Percentiles rank a stretch among this genome's conserved stretches.
Conservation (phyloP, 805 yeast species). For the Sungouiella blattae region DNA sequence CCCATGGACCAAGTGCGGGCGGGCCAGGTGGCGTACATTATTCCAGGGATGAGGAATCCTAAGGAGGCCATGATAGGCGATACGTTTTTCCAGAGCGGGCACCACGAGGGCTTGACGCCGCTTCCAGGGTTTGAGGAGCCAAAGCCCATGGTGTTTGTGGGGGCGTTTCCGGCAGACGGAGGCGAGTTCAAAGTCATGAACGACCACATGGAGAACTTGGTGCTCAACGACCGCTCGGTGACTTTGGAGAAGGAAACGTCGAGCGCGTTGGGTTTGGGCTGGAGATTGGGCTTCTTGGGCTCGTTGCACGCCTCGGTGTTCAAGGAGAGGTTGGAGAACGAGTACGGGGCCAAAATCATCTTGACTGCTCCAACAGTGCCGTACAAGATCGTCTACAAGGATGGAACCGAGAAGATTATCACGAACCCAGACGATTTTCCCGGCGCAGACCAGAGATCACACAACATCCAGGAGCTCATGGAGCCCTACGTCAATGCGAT, state of each 20-base stretch:
- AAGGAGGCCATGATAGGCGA: conserved; percentile 89
- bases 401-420: conserved; percentile 62
- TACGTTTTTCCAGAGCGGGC: conserved; percentile 67
- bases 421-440: conserved; percentile 96
- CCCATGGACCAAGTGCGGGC: conserved; percentile 64
- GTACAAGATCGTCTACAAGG: conserved; percentile 65
- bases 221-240: conserved; percentile 89
- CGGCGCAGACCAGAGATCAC: conserved; percentile 44
- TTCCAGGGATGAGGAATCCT: conserved; percentile 92
- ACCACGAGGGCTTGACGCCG: conserved; percentile 58
- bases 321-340: conserved; percentile 86
- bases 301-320: conserved; percentile 94
- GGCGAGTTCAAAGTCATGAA: conserved; percentile 84
- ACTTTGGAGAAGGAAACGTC: conserved; percentile 87
- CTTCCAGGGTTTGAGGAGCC: conserved; percentile 95
- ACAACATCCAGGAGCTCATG: conserved; percentile 49
- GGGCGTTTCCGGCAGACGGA: conserved; percentile 97
- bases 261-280: conserved; percentile 92
- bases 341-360: conserved; percentile 88
- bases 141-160: conserved; percentile 97
- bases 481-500: conserved; percentile 91
- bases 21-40: conserved; percentile 92
- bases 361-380: conserved; percentile 97
- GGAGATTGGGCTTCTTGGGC: conserved; percentile 95
- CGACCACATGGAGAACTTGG: conserved; percentile 84